A percentile compares a stretch with the other conserved stretches of the same genome.
Conservation (phyloP, 1,284 basidiomycete species). For the Malassezia sp. region DNA sequence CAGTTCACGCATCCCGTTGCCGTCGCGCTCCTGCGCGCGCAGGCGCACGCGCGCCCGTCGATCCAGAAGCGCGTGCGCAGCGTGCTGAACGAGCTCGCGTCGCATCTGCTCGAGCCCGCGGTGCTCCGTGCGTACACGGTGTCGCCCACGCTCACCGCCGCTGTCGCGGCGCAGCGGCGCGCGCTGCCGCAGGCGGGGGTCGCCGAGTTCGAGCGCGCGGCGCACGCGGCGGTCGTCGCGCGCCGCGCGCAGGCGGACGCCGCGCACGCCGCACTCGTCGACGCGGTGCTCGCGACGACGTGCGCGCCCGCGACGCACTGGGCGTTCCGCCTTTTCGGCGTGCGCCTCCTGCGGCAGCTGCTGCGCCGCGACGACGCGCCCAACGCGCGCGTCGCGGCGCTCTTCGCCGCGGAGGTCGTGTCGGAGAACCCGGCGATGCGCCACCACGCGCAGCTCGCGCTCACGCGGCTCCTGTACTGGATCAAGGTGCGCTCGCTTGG, state of each 20-base stretch:
- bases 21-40: slow-evolving; percentile 64
- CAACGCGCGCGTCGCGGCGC: slow-evolving; percentile 55
- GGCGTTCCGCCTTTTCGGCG: slow-evolving; percentile 73
- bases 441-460: slow-evolving; percentile 61
- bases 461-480: slow-evolving; percentile 63
- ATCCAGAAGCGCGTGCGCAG: slow-evolving; percentile 73
- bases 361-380: slow-evolving; percentile 64
- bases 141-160: slow-evolving; percentile 19
- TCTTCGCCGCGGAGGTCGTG: slow-evolving; percentile 43
- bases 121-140: slow-evolving; percentile 25
- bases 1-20: slow-evolving; percentile 60
- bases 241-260: slow-evolving; percentile 46
- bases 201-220: slow-evolving; percentile 1
- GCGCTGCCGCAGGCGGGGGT: background rate
- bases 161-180: slow-evolving; percentile 6
- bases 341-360: slow-evolving; percentile 61
- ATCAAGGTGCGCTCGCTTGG: slow-evolving; percentile 77
- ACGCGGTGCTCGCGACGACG: slow-evolving; percentile 60
- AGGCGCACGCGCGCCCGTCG: slow-evolving; percentile 83
- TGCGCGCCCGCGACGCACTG: slow-evolving; percentile 66
- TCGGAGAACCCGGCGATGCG: slow-evolving; percentile 75
- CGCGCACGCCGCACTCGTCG: slow-evolving; percentile 50
- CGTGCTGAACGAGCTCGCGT: slow-evolving; percentile 57
- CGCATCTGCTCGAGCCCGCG: slow-evolving; percentile 44
- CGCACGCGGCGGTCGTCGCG: slow-evolving; percentile 32